Evolutionary conservation across 768 basidiomycete genomes (phyloP), one percentile per base, ranked within the genome.

Genomic region (Porphyrellus cyaneotinctus): DNA sequence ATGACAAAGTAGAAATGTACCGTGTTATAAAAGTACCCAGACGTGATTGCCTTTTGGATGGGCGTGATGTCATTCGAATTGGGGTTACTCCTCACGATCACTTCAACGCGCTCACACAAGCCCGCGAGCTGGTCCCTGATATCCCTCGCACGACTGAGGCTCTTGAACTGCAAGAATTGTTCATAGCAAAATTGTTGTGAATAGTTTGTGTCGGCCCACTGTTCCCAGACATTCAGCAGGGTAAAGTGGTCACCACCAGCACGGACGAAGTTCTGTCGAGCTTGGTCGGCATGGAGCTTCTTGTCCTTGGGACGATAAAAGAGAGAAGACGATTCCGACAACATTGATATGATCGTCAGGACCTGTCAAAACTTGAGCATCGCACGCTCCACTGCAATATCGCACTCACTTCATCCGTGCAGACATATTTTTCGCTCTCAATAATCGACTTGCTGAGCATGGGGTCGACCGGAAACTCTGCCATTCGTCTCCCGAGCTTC

Each of bases 281-380:
- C 97, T 73, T 97, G 94, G 64, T 99, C 95, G 14, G 97, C 97
- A 63, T 98, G 92, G 45, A 94, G 72, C 65, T 93, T 95, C 76
- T 98, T 99, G 75, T 97, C 95, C 73, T 98, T 99, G 2, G 97
- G 97, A 32, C 97, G 83, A 67, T 94, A 99, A 69, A 98, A 93
- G 28, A 99, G 76, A 3, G 95, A 97, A 0, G 86, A 84, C 1
- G 94, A 97, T 70, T 98, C 97, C 22, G 90, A 91, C 13, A 99
- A 78, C 95, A 98, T 98, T 2, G 95, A 82, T 51, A 97, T 95
- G 61, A 98, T 97, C 1, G 97, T 97, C 48, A 99, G 76, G 26
- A 98, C 84, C 92, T 95, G 59, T 14, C 5, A 30, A 15, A 38
- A 7, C 36, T 3, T 51, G 15, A 47, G 35, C 3, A 8, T 30